Evolutionary conservation across 148 eudicot species (phyloP).

Genomic region (Amaranthus cruentus): DNA sequence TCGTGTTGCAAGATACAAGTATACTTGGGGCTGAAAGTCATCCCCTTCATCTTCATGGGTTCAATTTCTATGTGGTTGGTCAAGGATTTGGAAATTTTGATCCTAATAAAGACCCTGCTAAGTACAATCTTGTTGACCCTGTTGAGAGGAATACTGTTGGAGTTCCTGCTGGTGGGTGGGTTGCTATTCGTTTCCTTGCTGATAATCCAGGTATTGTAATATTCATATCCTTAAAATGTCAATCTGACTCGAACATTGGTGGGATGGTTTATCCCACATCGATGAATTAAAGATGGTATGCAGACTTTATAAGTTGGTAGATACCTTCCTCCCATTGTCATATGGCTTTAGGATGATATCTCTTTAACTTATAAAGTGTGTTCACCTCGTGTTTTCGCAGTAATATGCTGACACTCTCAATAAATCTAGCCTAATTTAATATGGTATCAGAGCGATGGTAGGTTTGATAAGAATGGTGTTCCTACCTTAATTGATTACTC

Average conservation of each 20-base stretch:
- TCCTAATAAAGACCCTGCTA: background rate
- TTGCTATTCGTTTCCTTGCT: conserved; percentile 15
- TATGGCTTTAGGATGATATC: background rate
- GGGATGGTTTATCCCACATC: background rate
- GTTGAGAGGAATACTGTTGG: conserved; percentile 19
- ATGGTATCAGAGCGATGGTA: too few relatives aligned
- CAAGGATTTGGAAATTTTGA: conserved; percentile 16
- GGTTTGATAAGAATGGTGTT: too few relatives aligned
- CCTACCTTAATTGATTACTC: too few relatives aligned
- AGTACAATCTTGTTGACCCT: conserved; percentile 13
- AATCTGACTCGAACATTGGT: background rate
- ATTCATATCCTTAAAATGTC: background rate
- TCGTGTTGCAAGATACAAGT: conserved; percentile 18
- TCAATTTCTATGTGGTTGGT: conserved; percentile 15
- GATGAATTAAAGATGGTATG: too few relatives aligned
- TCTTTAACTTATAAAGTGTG: too few relatives aligned
- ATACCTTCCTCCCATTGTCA: conserved; percentile 11
- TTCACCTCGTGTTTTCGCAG: too few relatives aligned
- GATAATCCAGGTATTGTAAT: conserved; percentile 13
- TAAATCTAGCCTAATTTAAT: too few relatives aligned
- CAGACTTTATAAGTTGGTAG: background rate
- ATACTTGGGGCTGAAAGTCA: background rate
- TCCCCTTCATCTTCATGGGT: conserved; percentile 6
- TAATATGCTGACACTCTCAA: too few relatives aligned
- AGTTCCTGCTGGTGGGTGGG: conserved; percentile 17